Evolutionary conservation across 768 basidiomycete genomes (phyloP), one percentile per base, ranked within the genome.

Genomic region (Sarcodon aspratus): DNA sequence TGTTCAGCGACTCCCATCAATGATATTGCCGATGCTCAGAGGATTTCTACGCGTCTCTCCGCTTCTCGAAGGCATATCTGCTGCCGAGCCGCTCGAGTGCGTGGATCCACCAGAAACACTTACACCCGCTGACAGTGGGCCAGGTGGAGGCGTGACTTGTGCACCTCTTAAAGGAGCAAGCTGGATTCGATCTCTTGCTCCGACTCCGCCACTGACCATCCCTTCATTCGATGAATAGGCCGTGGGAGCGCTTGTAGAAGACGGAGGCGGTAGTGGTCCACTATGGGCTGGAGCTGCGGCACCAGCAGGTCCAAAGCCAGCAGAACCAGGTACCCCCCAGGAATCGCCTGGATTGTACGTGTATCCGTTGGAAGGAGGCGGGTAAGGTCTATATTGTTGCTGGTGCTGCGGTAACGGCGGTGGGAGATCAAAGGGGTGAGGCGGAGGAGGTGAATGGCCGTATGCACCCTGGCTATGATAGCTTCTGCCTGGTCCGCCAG

Each of bases 151-250:
- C 46, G 59, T 44, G 36, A 45, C 52, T 32, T 50, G 52, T 36
- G 51, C 51, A 0, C 57, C 57, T 18, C 74, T 43, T 56, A 82
- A 56, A 50, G 80, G 80, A 38, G 79, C 77, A 3, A 81, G 66
- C 62, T 79, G 76, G 47, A 79, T 77, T 46, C 76, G 37, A 34
- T 40, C 54, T 21, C 47, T 35, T 15, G 46, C 48, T 71, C 73
- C 21, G 56, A 54, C 21, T 56, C 50, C 13, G 54, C 59, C 34
- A 55, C 56, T 35, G 51, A 57, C 37, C 55, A 57, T 45, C 53
- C 55, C 47, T 49, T 57, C 56, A 10, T 59, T 53, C 48, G 53
- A 46, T 9, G 54, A 57, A 27, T 56, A 47, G 3, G 54, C 18
- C 31, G 31, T 38, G 38, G 18, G 21, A 33, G 36, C 50, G 17